phyloP scores from a whole-genome alignment of 306 rosid species.

The Castanospermum australe region DNA sequence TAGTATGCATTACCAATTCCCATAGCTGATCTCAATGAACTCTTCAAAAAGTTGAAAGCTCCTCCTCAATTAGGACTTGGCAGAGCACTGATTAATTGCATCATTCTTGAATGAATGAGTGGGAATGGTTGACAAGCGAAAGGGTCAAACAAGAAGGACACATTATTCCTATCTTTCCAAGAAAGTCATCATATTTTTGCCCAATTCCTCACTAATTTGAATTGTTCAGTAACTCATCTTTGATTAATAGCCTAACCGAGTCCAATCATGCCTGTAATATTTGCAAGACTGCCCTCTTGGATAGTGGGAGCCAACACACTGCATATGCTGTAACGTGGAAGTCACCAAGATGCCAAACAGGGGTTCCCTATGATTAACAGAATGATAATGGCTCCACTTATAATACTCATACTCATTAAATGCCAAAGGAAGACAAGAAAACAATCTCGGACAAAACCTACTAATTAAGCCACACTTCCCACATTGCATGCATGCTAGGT shows the following conservation, averaged over 20 bases:
- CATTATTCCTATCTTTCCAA: neutral
- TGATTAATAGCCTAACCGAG: slow-evolving; percentile 4
- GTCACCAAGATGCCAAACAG: slow-evolving; percentile 24
- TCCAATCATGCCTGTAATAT: neutral
- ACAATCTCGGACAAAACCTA: slow-evolving; percentile 20
- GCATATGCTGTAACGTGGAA: slow-evolving; percentile 26
- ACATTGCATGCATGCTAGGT: slow-evolving; percentile 25
- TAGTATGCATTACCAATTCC: neutral
- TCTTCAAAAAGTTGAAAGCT: slow-evolving; percentile 17
- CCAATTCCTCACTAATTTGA: neutral
- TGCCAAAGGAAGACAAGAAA: slow-evolving; percentile 22
- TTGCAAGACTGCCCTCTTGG: neutral
- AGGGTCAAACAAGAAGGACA: slow-evolving; percentile 29
- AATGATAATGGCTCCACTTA: slow-evolving; percentile 29
- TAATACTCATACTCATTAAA: slow-evolving; percentile 5
- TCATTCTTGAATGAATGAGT: slow-evolving; percentile 15
- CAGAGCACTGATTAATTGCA: slow-evolving; percentile 7
- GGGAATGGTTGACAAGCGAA: slow-evolving; percentile 38
- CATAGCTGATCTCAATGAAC: slow-evolving; percentile 3
- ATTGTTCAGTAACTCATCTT: neutral
- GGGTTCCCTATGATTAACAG: slow-evolving; percentile 24
- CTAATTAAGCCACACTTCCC: slow-evolving; percentile 11
- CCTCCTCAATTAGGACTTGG: neutral
- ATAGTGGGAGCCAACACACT: slow-evolving; percentile 28
- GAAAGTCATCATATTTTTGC: neutral